These are phyloP conservation scores for Lepiota venenata DNA, from an alignment of 768 basidiomycete genomes.

Conservation along the genomic window DNA sequence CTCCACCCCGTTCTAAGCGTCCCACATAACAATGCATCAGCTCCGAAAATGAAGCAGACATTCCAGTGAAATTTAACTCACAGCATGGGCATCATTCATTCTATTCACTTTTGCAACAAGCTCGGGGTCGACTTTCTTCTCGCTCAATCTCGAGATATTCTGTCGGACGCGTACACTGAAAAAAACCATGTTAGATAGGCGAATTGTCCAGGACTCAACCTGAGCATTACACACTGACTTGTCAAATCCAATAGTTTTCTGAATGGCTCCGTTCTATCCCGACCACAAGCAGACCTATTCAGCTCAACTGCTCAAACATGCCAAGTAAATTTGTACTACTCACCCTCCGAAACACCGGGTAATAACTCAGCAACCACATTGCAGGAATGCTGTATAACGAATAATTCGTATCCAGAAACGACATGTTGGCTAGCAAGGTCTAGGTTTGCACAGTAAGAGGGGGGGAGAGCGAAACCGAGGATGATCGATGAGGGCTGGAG, in stretches of 20 bases:
- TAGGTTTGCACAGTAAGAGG: neutral
- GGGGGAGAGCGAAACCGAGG: no score
- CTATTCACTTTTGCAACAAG: neutral
- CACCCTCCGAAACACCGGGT: neutral
- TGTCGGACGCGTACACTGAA: neutral
- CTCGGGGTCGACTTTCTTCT: neutral
- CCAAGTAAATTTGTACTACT: no score
- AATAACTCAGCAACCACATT: neutral
- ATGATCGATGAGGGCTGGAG: no score
- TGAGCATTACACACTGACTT: no score
- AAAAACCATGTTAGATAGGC: no score
- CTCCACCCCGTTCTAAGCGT: conserved; percentile 20
- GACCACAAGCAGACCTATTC: no score
- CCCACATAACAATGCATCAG: neutral
- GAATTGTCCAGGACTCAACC: no score
- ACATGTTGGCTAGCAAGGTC: neutral
- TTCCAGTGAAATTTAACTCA: neutral
- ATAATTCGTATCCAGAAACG: neutral
- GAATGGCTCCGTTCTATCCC: no score
- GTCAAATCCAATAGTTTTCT: no score
- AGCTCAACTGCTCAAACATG: no score
- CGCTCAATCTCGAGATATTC: neutral
- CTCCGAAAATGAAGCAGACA: no score
- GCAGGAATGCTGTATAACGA: neutral
- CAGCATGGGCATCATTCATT: neutral